Evolutionary conservation across 139 green algal genomes (phyloP), one percentile per base, ranked within the genome.

Genomic region (Chlorella sp.): DNA sequence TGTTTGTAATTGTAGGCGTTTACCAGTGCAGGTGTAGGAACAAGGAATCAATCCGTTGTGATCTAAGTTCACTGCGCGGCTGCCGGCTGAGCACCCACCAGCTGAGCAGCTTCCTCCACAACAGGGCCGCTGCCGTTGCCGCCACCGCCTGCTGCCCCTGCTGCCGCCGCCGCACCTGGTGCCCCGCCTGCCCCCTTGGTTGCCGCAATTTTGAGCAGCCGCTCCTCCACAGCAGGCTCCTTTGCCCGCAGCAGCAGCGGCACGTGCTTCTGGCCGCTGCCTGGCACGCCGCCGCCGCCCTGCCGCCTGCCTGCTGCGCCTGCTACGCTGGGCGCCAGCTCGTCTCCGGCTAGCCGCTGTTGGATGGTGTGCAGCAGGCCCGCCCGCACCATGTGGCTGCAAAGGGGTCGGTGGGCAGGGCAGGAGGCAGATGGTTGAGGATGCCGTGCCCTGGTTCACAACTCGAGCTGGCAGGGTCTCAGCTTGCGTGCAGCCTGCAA

Each of bases 141-240:
- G 5, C 13, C 51, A 2, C 51, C 54, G 0, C n/a, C 24, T 17
- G 20, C 75, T 48, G 8, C n/a, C 54, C 22, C 54, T 1, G 74
- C 74, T 16, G 46, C 46, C 17, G 74, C 74, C 54, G n/a, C 69
- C 22, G 20, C 69, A 51, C 1, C 34, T 19, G 2, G 22, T 60
- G 43, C 76, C 8, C 14, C 58, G 48, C 17, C 78, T 20, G 78
- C 60, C 32, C 32, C 48, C 75, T 40, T 67, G 40, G 60, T 40
- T 17, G 41, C 43, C 17, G 41, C 43, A 30, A 82, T 34, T 65
- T 80, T 85, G 0, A 46, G 69, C 84, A 95, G 82, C 62, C 93
- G 84, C 65, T 93, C 92, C 73, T 92, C 89, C 28, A 96, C 75
- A 1, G 91, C 82, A 0, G 91, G 89, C 85, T 96, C 94, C 30